Conservation (phyloP, 2,329 filamentous ascomycete species). For the Thelonectria olida region DNA sequence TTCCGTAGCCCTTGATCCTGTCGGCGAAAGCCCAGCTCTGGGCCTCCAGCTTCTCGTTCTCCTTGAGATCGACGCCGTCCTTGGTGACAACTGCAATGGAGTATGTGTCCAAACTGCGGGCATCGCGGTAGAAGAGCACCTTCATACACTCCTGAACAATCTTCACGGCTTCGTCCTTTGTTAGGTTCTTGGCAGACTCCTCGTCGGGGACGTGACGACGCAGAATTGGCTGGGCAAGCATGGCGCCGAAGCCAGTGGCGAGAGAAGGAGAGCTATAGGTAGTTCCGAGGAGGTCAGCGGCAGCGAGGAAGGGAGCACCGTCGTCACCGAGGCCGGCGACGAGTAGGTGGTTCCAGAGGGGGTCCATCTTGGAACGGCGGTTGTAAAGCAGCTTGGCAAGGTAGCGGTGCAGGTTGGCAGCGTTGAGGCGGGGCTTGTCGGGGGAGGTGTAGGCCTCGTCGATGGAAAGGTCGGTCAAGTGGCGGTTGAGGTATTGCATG, state of each 20-base stretch:
- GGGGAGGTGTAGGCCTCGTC: constrained; percentile 80
- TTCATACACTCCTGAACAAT: constrained; percentile 96
- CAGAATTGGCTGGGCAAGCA: constrained; percentile 92
- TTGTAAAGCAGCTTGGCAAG: constrained; percentile 95
- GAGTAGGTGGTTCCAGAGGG: constrained; percentile 95
- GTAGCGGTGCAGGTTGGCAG: constrained; percentile 96
- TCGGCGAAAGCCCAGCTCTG: constrained; percentile 99
- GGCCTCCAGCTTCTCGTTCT: constrained; percentile 87
- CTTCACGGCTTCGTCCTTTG: constrained; percentile 80
- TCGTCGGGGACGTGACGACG: constrained; percentile 87
- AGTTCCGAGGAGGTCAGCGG: constrained; percentile 90
- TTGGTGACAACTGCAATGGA: constrained; percentile 90
- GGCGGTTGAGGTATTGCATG: constrained; percentile 98
- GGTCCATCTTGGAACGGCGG: constrained; percentile 94
- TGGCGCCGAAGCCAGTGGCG: constrained; percentile 92
- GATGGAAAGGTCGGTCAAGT: constrained; percentile 87
- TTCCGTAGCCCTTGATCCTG: constrained; percentile 92
- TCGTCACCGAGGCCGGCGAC: constrained; percentile 87
- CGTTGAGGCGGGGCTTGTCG: constrained; percentile 69
- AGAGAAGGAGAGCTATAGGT: constrained; percentile 89
- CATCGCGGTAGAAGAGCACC: constrained; percentile 97
- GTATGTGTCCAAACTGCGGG: constrained; percentile 89
- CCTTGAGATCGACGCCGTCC: constrained; percentile 85
- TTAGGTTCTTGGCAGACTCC: constrained; percentile 75
- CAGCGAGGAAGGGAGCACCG: constrained; percentile 87